Percentiles rank a stretch among this genome's conserved stretches.
Evolutionary conservation across 2,329 filamentous ascomycete species (phyloP).

Genomic region (Monilinia aucupariae): DNA sequence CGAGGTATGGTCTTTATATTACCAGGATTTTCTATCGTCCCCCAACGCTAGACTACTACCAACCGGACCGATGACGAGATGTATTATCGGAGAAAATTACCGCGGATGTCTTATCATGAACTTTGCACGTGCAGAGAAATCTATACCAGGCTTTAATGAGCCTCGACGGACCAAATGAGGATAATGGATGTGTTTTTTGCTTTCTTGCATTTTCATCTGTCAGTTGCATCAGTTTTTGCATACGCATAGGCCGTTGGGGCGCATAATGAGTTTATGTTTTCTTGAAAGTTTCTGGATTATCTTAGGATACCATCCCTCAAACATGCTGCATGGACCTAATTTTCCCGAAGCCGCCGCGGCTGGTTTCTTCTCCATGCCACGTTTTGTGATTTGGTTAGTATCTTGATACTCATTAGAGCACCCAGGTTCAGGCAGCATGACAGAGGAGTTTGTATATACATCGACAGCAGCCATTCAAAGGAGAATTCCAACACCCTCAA

Average conservation of each 20-base stretch:
- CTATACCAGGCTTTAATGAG: conserved; percentile 30
- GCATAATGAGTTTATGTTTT: conserved; percentile 24
- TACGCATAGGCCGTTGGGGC: conserved; percentile 32
- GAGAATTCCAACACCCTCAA: conserved; percentile 20
- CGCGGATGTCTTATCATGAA: conserved; percentile 25
- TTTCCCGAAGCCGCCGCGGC: conserved; percentile 22
- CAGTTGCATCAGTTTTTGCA: conserved; percentile 35
- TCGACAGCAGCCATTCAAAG: conserved; percentile 20
- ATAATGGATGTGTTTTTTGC: conserved; percentile 23
- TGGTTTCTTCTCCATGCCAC: conserved; percentile 19
- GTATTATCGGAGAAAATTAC: conserved; percentile 17
- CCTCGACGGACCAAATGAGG: conserved; percentile 23
- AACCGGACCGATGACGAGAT: conserved; percentile 23
- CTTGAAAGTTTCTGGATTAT: conserved; percentile 21
- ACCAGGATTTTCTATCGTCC: conserved; percentile 22
- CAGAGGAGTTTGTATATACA: conserved; percentile 27
- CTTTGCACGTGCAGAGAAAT: conserved; percentile 24
- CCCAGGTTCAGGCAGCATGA: conserved; percentile 28
- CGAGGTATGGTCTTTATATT: conserved; percentile 22
- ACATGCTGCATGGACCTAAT: conserved; percentile 34
- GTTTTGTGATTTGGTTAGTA: conserved; percentile 25
- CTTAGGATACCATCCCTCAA: conserved; percentile 29
- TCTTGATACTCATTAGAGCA: conserved; percentile 23
- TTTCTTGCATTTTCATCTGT: conserved; percentile 25
- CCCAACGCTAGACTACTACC: conserved; percentile 20